Evolutionary conservation across 805 yeast species (phyloP).

Genomic region (Saturnispora ahearnii): DNA sequence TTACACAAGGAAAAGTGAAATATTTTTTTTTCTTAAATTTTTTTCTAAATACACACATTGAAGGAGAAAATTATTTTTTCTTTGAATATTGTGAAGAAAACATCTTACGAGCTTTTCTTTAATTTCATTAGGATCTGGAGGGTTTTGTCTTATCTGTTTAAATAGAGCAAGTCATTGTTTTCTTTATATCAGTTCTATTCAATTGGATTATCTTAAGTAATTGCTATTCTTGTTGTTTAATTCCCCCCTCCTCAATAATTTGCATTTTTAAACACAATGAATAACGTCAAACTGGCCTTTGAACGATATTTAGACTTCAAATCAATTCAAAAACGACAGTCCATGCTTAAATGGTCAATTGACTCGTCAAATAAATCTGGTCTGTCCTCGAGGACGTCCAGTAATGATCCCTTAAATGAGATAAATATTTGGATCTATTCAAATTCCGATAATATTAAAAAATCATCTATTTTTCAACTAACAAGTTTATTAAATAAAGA

Average conservation of each 20-base stretch:
- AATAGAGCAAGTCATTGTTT: background rate
- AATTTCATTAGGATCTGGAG: background rate
- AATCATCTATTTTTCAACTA: slow-evolving; percentile 1
- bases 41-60: background rate
- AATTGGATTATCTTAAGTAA: background rate
- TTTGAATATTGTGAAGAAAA: background rate
- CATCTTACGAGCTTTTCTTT: background rate
- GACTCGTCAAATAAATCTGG: slow-evolving; percentile 7
- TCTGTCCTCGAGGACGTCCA: background rate
- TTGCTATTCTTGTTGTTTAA: background rate
- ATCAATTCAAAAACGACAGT: slow-evolving; percentile 19
- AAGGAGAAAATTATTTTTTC: background rate
- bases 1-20: background rate
- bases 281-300: slow-evolving; percentile 19
- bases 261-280: slow-evolving; percentile 14
- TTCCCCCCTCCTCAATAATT: background rate
- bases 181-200: background rate
- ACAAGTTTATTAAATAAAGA: background rate
- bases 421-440: background rate
- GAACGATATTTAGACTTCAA: slow-evolving; percentile 22
- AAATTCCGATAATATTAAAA: background rate
- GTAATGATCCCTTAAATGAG: background rate
- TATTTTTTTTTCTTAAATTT: background rate
- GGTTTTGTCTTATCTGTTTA: background rate
- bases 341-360: slow-evolving; percentile 23